phyloP scores from a whole-genome alignment of 805 yeast genomes.

The Myxozyma mucilagina region DNA sequence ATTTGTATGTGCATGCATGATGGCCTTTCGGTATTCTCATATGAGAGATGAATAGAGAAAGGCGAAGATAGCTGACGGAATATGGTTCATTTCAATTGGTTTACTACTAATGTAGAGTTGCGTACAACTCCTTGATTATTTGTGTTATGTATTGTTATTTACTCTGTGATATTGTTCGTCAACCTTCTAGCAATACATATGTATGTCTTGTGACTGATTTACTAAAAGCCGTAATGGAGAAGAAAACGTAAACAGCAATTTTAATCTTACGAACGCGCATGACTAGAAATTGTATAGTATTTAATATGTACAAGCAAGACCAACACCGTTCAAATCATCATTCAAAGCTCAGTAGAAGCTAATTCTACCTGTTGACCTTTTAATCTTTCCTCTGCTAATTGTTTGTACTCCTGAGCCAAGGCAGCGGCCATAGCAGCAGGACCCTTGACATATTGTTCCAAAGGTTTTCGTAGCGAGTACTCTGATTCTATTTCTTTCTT shows the following conservation, averaged over 20 bases:
- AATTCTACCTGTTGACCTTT: neutral
- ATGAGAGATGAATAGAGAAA: neutral
- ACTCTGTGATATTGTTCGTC: no score
- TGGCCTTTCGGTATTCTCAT: neutral
- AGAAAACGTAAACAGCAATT: neutral
- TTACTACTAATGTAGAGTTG: no score
- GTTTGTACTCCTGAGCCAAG: neutral
- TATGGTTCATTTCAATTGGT: no score
- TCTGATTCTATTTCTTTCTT: slow-evolving; percentile 6
- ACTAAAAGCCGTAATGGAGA: neutral
- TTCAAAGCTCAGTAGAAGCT: neutral
- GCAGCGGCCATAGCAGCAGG: slow-evolving; percentile 14
- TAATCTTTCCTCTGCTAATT: neutral
- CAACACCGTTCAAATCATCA: neutral
- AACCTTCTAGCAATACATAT: no score
- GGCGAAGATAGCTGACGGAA: no score
- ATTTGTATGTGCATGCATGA: neutral
- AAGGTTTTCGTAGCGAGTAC: neutral
- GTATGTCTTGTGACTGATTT: no score
- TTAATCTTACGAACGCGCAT: neutral
- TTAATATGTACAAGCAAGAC: neutral
- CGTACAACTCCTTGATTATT: no score
- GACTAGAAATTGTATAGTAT: neutral
- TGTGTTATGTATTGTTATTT: no score
- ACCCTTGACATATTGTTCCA: slow-evolving; percentile 1